Evolutionary conservation across 306 rosid species (phyloP).

Genomic region (Betula pendula): DNA sequence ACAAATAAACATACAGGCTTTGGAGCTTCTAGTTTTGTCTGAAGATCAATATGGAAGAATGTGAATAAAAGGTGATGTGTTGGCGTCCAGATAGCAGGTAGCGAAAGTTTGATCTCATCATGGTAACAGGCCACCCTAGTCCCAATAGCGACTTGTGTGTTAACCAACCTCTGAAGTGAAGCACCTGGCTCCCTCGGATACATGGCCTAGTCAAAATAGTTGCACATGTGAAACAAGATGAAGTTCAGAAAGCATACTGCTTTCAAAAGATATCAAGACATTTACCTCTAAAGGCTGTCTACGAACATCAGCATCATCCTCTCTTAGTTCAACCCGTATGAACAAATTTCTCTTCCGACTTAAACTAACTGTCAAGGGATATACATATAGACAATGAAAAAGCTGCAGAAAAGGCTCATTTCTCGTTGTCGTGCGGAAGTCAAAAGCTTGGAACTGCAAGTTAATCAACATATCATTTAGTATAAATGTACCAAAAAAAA

Average conservation of each 20-base stretch:
- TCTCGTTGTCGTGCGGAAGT: constrained; percentile 93
- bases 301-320: constrained; percentile 85
- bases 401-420: constrained; percentile 99
- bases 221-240: constrained; percentile 23
- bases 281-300: constrained; percentile 92
- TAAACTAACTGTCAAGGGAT: constrained; percentile 90
- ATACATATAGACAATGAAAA: constrained; percentile 91
- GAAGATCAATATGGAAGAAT: constrained; percentile 87
- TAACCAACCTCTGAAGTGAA: constrained; percentile 74
- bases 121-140: constrained; percentile 78
- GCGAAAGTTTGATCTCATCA: constrained; percentile 91
- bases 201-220: constrained; percentile 62
- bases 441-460: constrained; percentile 94
- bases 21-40: constrained; percentile 92
- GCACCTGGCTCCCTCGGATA: constrained; percentile 78
- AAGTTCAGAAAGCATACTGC: background rate
- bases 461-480: constrained; percentile 37
- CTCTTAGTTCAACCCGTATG: constrained; percentile 83
- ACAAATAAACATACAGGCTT: constrained; percentile 66
- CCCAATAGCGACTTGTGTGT: constrained; percentile 91
- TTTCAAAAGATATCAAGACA: constrained; percentile 18
- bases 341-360: constrained; percentile 96
- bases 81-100: constrained; percentile 97
- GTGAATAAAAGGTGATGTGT: constrained; percentile 86
- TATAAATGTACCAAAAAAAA: constrained; percentile 25